A percentile compares a stretch with the other conserved stretches of the same genome.
Conservation (phyloP, 768 basidiomycete genomes). For the Leccinum subgranulosum region DNA sequence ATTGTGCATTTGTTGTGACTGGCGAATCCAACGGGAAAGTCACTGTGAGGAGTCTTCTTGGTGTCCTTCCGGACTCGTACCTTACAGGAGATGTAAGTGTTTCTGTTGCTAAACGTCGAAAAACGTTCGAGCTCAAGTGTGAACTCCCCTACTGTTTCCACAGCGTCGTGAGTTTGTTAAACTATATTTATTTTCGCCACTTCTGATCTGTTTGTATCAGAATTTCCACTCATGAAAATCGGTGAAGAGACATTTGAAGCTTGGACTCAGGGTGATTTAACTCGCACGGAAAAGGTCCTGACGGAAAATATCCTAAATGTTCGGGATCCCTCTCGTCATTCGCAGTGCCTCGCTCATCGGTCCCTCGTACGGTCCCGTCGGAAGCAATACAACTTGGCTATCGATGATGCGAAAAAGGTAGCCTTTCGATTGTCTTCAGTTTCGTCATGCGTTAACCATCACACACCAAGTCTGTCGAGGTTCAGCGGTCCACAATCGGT, state of each 20-base stretch:
- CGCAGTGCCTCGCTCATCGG: background rate
- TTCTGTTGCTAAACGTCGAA: accelerated
- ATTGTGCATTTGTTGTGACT: background rate
- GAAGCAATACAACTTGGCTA: background rate
- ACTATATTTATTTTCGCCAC: accelerated
- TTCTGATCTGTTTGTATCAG: background rate
- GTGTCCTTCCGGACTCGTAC: background rate
- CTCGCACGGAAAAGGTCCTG: background rate
- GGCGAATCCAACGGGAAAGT: background rate
- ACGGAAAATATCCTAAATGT: background rate
- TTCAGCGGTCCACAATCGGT: slow-evolving; percentile 5
- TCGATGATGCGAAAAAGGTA: slow-evolving; percentile 7
- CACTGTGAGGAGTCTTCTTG: background rate
- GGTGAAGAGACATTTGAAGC: background rate
- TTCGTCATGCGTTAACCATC: background rate
- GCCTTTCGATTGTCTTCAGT: accelerated
- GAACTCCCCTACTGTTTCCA: too few relatives aligned
- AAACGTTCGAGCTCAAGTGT: too few relatives aligned
- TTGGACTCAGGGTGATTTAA: background rate
- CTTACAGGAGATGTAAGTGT: background rate
- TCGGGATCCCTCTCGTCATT: background rate
- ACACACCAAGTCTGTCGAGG: slow-evolving; percentile 2
- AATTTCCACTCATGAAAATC: background rate
- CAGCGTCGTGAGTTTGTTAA: background rate
- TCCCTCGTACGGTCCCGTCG: background rate